Conservation (phyloP, 371 early-diverging fungal species). For the Rhizopus arrhizus region DNA sequence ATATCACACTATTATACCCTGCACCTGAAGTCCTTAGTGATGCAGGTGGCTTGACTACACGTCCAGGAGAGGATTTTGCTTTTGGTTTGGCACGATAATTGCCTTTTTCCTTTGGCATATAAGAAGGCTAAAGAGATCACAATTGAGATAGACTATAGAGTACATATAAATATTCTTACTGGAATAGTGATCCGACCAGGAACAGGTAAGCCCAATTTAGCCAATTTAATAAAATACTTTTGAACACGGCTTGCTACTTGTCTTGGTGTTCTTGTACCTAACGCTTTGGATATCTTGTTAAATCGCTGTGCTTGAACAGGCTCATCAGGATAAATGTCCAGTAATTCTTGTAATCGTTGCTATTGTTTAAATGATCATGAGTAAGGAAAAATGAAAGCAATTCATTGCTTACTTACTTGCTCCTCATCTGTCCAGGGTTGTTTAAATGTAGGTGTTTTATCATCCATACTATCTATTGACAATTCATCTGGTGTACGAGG, state of each 20-base stretch:
- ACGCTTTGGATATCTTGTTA: constrained; percentile 62
- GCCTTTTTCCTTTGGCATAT: constrained; percentile 32
- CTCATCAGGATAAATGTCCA: constrained; percentile 64
- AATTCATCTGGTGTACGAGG: constrained; percentile 32
- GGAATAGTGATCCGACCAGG: constrained; percentile 62
- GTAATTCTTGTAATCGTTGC: constrained; percentile 55
- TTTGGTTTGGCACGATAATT: constrained; percentile 7
- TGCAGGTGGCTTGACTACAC: constrained; percentile 20
- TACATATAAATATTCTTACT: constrained; percentile 21
- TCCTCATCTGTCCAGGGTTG: constrained; percentile 70
- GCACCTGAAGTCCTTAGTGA: constrained; percentile 35
- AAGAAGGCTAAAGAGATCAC: constrained; percentile 33
- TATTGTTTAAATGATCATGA: constrained; percentile 7
- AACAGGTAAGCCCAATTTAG: constrained; percentile 64
- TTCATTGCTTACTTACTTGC: constrained; percentile 38
- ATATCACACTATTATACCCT: constrained; percentile 47
- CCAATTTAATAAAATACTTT: constrained; percentile 70
- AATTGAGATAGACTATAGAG: not conserved
- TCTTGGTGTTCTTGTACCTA: constrained; percentile 63
- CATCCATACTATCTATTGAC: constrained; percentile 12
- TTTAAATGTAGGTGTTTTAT: constrained; percentile 52
- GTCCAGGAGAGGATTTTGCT: constrained; percentile 15
- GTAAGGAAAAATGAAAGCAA: too few species aligned
- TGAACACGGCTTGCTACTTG: constrained; percentile 70
- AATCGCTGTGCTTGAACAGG: constrained; percentile 66